These are phyloP conservation scores for Phylloporus arenicola DNA, from an alignment of 768 basidiomycete genomes.

Conservation along the genomic window DNA sequence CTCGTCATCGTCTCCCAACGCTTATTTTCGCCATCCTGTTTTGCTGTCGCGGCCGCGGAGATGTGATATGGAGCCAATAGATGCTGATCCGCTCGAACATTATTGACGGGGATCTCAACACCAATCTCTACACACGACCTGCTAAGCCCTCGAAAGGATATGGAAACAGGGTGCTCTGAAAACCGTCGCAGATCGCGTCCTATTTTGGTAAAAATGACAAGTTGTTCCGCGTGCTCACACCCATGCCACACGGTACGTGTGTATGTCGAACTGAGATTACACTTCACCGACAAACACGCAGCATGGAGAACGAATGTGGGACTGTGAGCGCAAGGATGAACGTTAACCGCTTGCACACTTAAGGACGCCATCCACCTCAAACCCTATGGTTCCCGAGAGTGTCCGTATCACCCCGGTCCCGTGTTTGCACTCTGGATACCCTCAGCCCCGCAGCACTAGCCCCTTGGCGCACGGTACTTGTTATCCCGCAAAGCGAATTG, in stretches of 20 bases:
- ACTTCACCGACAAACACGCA: background rate
- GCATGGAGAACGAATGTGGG: background rate
- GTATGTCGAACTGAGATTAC: background rate
- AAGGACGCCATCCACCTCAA: background rate
- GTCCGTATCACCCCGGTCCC: background rate
- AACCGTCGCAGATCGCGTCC: background rate
- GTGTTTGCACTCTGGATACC: background rate
- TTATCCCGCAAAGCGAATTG: background rate
- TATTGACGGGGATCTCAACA: slow-evolving; percentile 5
- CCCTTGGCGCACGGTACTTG: background rate
- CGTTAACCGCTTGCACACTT: background rate
- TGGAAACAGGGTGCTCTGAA: slow-evolving; percentile 12
- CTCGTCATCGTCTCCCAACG: background rate
- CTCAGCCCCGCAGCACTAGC: background rate
- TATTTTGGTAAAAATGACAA: background rate
- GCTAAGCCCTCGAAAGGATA: background rate
- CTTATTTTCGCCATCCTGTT: background rate
- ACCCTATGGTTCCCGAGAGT: background rate
- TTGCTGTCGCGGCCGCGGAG: background rate
- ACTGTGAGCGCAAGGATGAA: background rate
- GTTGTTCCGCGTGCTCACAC: background rate
- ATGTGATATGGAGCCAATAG: background rate
- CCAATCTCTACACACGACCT: background rate
- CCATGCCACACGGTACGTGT: background rate
- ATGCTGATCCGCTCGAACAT: background rate